Evolutionary conservation across 345 rosid species (phyloP).

Genomic region (Syzygium grande): DNA sequence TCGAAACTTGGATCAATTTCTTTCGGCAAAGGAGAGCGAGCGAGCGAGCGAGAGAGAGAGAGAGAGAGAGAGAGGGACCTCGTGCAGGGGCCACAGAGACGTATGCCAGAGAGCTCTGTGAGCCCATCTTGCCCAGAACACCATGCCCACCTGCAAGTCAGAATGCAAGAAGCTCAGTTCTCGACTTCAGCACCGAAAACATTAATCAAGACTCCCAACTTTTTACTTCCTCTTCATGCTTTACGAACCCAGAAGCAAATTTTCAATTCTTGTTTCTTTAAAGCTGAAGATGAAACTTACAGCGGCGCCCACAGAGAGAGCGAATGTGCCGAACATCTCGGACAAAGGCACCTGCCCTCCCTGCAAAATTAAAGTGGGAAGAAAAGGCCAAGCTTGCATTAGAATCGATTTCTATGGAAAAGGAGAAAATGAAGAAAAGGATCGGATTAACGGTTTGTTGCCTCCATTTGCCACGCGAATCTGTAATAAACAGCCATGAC

Average conservation of each 20-base stretch:
- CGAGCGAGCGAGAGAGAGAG: not conserved
- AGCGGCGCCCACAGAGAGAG: conserved; percentile 86
- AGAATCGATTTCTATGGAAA: not conserved
- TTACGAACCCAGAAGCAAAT: too few species aligned
- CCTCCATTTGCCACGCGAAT: conserved; percentile 90
- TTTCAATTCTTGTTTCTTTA: not conserved
- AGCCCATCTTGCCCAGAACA: conserved; percentile 97
- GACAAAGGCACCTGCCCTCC: conserved; percentile 61
- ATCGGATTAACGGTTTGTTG: not conserved
- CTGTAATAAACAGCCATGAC: conserved; percentile 72
- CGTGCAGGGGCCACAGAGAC: conserved; percentile 83
- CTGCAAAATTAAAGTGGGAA: conserved; percentile 3
- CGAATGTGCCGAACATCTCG: conserved; percentile 86
- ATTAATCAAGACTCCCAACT: not conserved
- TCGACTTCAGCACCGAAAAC: not conserved
- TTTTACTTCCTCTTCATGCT: not conserved
- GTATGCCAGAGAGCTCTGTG: conserved; percentile 90
- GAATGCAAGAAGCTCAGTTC: not conserved
- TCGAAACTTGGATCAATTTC: not conserved
- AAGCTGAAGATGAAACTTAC: conserved; percentile 28
- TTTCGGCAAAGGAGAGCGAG: not conserved
- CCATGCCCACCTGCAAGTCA: conserved; percentile 83
- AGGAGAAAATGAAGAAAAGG: too few species aligned
- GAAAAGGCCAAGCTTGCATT: not conserved
- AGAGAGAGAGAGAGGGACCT: conserved; percentile 24